phyloP scores from a whole-genome alignment of 495 filamentous ascomycete genomes.

The Neurospora tetrasperma region DNA sequence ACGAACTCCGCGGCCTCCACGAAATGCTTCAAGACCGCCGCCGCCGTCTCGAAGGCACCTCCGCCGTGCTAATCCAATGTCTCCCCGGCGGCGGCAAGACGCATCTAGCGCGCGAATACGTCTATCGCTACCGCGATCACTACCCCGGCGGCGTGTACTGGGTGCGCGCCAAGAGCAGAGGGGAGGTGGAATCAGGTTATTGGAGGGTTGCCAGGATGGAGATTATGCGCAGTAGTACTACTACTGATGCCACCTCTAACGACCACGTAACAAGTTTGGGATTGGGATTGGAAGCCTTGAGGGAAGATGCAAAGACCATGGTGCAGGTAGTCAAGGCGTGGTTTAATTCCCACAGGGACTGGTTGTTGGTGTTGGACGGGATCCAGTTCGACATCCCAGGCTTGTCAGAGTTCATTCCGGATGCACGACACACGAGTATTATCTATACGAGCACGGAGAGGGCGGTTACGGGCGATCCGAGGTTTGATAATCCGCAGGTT shows the following conservation, averaged over 20 bases:
- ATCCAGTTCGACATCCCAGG: constrained; percentile 56
- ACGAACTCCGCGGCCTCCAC: constrained; percentile 59
- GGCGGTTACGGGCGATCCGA: constrained; percentile 54
- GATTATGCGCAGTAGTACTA: constrained; percentile 24
- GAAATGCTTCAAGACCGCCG: constrained; percentile 54
- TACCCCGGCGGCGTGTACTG: constrained; percentile 74
- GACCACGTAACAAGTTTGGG: no score
- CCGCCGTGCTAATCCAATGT: constrained; percentile 59
- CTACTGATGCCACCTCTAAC: no score
- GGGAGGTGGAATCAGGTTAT: constrained; percentile 56
- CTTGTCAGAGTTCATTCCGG: constrained; percentile 58
- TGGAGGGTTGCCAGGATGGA: constrained; percentile 66
- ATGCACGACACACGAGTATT: constrained; percentile 55
- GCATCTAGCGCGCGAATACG: constrained; percentile 72
- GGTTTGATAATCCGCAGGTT: constrained; percentile 64
- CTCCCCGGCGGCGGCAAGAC: constrained; percentile 75
- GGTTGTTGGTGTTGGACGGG: constrained; percentile 71
- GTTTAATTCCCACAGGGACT: constrained; percentile 59
- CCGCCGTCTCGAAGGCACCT: constrained; percentile 50
- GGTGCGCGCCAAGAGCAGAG: constrained; percentile 57
- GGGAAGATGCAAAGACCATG: constrained; percentile 38
- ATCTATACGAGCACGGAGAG: constrained; percentile 69
- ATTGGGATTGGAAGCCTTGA: no score
- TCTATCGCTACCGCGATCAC: constrained; percentile 53
- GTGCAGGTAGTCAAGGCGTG: constrained; percentile 54